Conservation (phyloP, 1,284 basidiomycete species). For the Quambalaria eucalypti region DNA sequence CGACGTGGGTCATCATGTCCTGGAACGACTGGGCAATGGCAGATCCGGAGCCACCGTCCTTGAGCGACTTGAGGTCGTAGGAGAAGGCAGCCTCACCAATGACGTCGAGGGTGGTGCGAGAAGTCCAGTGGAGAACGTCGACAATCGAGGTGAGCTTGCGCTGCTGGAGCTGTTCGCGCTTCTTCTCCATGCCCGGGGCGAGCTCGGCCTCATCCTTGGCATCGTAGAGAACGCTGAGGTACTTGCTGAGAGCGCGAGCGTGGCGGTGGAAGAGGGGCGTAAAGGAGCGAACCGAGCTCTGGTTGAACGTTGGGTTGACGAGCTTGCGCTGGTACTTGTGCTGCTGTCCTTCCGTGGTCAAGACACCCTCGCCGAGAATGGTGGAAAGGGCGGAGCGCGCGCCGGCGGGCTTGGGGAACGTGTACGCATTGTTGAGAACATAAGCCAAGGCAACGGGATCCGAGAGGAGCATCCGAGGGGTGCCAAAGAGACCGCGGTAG, state of each 20-base stretch:
- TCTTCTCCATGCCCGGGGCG: not conserved
- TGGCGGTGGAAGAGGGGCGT: conserved; percentile 7
- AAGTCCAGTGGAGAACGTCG: conserved; percentile 11
- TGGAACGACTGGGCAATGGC: conserved; percentile 6
- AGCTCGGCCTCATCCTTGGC: not conserved
- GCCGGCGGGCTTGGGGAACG: not conserved
- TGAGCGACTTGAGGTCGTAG: conserved; percentile 9
- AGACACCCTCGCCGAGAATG: conserved; percentile 4
- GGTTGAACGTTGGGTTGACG: conserved; percentile 10
- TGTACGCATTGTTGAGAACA: not conserved
- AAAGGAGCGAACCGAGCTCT: conserved; percentile 5
- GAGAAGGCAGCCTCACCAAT: conserved; percentile 15
- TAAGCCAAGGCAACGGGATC: not conserved
- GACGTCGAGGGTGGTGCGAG: conserved; percentile 12
- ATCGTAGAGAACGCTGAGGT: conserved; percentile 1
- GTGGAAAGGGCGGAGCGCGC: not conserved
- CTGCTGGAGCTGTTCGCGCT: not conserved
- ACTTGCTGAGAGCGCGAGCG: conserved; percentile 1
- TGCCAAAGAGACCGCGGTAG: not conserved
- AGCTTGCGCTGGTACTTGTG: conserved; percentile 14
- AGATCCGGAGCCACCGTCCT: conserved; percentile 2
- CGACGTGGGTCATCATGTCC: conserved; percentile 2
- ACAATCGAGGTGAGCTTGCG: conserved; percentile 1
- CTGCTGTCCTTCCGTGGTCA: conserved; percentile 6
- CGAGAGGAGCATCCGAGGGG: not conserved